phyloP scores from a whole-genome alignment of 1,284 basidiomycete species.

The Moesziomyces aphidis region DNA sequence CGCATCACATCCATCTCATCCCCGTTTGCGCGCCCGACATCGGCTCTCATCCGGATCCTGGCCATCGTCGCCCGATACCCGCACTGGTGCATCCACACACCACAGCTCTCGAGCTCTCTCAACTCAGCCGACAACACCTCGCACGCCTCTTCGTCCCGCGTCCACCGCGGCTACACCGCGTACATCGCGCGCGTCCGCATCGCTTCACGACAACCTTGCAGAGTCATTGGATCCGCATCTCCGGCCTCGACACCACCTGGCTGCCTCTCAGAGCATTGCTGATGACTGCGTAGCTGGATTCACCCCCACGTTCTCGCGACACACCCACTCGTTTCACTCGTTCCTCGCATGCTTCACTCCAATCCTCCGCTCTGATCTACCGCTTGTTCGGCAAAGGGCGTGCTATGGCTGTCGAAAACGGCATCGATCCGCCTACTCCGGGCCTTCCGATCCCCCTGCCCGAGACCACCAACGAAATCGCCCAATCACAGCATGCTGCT shows the following conservation, averaged over 20 bases:
- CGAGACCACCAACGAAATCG: conserved; percentile 10
- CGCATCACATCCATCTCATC: conserved; percentile 5
- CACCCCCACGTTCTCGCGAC: no score
- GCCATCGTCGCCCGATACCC: not conserved
- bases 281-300: no score
- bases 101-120: not conserved
- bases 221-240: not conserved
- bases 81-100: not conserved
- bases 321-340: not conserved
- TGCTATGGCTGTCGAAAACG: conserved; percentile 37
- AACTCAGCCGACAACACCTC: no score
- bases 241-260: not conserved
- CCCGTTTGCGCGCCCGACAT: not conserved
- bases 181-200: not conserved
- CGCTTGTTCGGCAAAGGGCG: conserved; percentile 20
- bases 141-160: not conserved
- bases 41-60: conserved; percentile 1
- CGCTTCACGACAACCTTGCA: not conserved
- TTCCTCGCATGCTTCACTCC: conserved; percentile 10
- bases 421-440: conserved; percentile 7
- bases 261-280: no score
- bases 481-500: conserved; percentile 13
- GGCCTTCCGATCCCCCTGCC: conserved; percentile 5
- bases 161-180: not conserved
- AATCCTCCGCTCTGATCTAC: conserved; percentile 2